Base-by-base conservation (phyloP, 1,284 basidiomycete genomes). In the Hypsizygus ulmarius region DNA sequence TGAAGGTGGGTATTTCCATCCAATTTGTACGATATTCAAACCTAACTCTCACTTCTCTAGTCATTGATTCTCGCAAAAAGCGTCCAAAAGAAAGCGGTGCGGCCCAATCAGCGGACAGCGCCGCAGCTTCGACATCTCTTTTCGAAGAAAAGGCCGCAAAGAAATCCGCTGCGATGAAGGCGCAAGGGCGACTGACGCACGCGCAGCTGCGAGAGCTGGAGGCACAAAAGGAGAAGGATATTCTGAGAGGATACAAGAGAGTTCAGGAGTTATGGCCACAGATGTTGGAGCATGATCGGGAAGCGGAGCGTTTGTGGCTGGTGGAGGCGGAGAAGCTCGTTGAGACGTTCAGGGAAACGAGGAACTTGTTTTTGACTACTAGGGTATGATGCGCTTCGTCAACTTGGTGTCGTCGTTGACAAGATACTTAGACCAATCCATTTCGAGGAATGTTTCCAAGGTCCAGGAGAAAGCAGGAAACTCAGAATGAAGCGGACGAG, bases 261-360 rank as follows among this genome's bases (percentile, higher is more conserved):
- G 58, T 82, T 9, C 67, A 69, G 49, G 76, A 80, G 32, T 58
- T 66, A 5, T 64, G 64, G 64, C 40, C 55, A 4, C 55, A 43
- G 15, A 61, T 64, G 46, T 46, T 64, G 25, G 48, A 45, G 32
- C 66, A 60, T 14, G 66, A 66, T 5, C 69, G 68, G 3, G 73
- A 73, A 21, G 71, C 74, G 1, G 73, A 75, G 45, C 71, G 74
- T 37, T 78, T 83, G 54, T 98, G 94, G 88, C 72, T 97, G 52
- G 65, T 87, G 21, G 83, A 92, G 57, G 92, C 93, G 0, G 88
- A 90, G 56, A 88, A 83, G 50, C 74, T 98, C 41, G 77, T 97
- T 11, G 93, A 97, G 55, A 85, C 83, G 59, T 97, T 94, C 69
- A 76, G 94, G 39, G 83, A 92, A 68, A 94, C 93, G 8, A 78